phyloP scores from a whole-genome alignment of 139 green algal species.

The Yamagishiella unicocca region DNA sequence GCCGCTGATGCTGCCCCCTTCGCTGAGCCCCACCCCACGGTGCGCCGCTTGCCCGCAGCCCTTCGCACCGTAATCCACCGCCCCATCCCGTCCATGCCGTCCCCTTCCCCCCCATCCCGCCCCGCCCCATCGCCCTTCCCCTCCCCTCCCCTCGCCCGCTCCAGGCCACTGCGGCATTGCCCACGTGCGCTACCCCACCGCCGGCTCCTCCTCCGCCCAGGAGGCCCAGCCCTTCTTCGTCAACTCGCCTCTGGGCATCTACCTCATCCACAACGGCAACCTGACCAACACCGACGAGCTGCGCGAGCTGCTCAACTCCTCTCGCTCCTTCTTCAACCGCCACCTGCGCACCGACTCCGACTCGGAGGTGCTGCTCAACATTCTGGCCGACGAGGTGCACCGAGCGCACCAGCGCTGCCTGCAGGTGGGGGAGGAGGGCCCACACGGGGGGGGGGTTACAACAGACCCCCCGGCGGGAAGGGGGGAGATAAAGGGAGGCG shows the following conservation, averaged over 20 bases:
- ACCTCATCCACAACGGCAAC: conserved; percentile 99
- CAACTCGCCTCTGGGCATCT: conserved; percentile 97
- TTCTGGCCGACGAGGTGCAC: conserved; percentile 96
- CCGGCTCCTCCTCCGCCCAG: conserved; percentile 86
- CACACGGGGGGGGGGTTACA: no score
- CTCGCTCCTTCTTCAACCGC: conserved; percentile 91
- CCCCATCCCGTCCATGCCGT: no score
- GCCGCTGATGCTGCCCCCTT: no score
- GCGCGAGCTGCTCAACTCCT: conserved; percentile 76
- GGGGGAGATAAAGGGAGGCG: no score
- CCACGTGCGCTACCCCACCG: conserved; percentile 97
- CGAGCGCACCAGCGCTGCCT: conserved; percentile 91
- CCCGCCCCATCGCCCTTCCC: not conserved
- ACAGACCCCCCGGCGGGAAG: no score
- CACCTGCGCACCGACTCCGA: conserved; percentile 93
- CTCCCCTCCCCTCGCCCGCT: not conserved
- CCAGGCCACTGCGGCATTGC: conserved; percentile 83
- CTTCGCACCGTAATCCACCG: no score
- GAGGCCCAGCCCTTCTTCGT: conserved; percentile 99
- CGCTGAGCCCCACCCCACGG: no score
- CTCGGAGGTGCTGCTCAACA: conserved; percentile 98
- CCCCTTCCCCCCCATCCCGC: no score
- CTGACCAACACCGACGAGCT: conserved; percentile 96
- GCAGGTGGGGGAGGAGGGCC: conserved; percentile 49
- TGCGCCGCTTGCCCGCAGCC: no score